Evolutionary conservation across 2,329 filamentous ascomycete genomes (phyloP), one percentile per base, ranked within the genome.

Genomic region (Xylaria polymorpha): DNA sequence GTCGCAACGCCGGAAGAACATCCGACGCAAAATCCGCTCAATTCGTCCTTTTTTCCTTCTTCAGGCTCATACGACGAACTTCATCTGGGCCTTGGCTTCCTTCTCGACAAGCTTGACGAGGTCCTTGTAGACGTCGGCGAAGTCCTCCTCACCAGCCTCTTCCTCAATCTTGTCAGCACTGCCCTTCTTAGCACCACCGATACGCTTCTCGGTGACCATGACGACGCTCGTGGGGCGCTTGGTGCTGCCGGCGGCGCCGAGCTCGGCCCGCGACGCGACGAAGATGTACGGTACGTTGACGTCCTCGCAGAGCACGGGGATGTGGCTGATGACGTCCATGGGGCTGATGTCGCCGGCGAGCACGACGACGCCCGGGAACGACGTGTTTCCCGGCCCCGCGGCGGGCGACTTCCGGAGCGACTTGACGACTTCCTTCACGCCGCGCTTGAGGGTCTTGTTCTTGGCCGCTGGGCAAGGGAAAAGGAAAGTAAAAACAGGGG

Each of bases 381-480:
- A 81, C 61, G 87, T 85, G 78, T 88, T 85, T 73, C 88, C 87
- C 69, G 89, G 87, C n/a, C 89, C 88, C 66, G 90, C 88, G 75
- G 89, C 82, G 67, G 92, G 87, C 15, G 94, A 95, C 85, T 98
- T 98, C 85, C 96, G 94, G 76, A 99, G 92, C 41, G 94, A 92
- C 86, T 99, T 99, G 85, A 98, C 94, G 79, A 97, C 95, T 85
- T 99, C 96, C 84, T 99, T 99, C 74, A 99, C 96, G 79, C 96
- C 96, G 79, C 96, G 94, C 86, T 97, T 97, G 79, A 99, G 92
- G 68, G 93, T 92, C 85, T 97, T 97, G 84, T 94, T 90, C 84
- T 97, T 97, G 77, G 96, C 94, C 75, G 95, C 96, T 98, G 82
- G 67, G 55, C 12, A 39, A 9, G 58, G 32, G 12, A 55, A 37